Percentiles rank a stretch among this genome's conserved stretches.
Evolutionary conservation across 1,284 basidiomycete species (phyloP).

Genomic region (Ustilago hordei): DNA sequence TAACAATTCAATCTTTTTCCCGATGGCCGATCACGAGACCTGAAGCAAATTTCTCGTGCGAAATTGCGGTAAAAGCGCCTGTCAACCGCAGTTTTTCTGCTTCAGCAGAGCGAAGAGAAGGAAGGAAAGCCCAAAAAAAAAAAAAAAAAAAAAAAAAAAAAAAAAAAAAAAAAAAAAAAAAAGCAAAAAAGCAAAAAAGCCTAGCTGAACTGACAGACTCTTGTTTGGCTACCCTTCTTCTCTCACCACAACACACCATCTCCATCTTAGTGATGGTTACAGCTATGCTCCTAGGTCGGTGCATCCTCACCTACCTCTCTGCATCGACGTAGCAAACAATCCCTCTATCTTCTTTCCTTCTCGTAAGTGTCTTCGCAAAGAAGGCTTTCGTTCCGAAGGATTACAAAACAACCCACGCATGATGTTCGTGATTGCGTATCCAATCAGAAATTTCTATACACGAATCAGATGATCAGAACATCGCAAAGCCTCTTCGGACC

Average conservation of each 20-base stretch:
- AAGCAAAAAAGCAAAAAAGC: constrained; percentile 2
- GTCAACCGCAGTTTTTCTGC: constrained; percentile 31
- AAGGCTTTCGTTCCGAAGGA: constrained; percentile 21
- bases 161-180: constrained; percentile 3
- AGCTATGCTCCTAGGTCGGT: constrained; percentile 35
- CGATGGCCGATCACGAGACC: constrained; percentile 31
- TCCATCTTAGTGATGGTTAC: constrained; percentile 15
- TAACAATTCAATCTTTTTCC: constrained; percentile 5
- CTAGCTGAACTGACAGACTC: background rate
- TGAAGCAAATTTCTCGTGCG: constrained; percentile 21
- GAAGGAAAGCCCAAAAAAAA: constrained; percentile 6
- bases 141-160: background rate
- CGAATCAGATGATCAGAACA: constrained; percentile 53
- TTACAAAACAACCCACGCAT: constrained; percentile 47
- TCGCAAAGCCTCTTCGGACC: background rate
- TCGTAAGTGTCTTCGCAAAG: constrained; percentile 29
- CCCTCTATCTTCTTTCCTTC: background rate
- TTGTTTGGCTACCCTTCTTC: background rate
- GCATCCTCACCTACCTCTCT: constrained; percentile 5
- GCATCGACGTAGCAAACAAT: background rate
- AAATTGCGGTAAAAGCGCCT: background rate
- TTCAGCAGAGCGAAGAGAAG: background rate
- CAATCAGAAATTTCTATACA: constrained; percentile 53
- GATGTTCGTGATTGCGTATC: constrained; percentile 51
- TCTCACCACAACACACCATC: background rate